Base-by-base conservation (phyloP, 140 eudicot species). In the Bidens hawaiensis region DNA sequence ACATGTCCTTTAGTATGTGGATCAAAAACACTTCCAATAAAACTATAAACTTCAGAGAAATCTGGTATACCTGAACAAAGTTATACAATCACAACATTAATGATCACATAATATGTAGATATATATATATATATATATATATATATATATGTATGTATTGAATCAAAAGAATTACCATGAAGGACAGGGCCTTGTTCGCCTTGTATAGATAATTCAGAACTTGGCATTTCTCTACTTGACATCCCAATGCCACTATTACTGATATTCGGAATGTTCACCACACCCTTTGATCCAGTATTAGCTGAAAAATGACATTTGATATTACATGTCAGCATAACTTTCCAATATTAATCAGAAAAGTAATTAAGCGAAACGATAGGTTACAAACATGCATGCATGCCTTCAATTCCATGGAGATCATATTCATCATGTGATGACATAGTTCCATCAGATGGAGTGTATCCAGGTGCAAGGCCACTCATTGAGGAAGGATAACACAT, bases 1-100 rank as follows among this genome's bases (percentile, higher is more conserved):
- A 81, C 88, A 73, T 90, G 95, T 54, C 82, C 94, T 28, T 71
- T 69, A 14, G 79, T 72, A 24, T 81, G 85, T 28, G 97, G 95
- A 81, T 90, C 97, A 52, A 90, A 90, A 69, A 90, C 90, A 66
- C 90, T 84, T 70, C 97, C 94, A 64, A 90, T 86, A 71, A 86
- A 90, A 89, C 88, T 76, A 71, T 90, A 86, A 34, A 89, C 95
- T 78, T 89, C 95, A 7, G 93, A 76, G 65, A 89, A 89, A 69
- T 89, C 95, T 12, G 97, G 97, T 40, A 85, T 71, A 25, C 97
- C 97, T 89, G 79, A n/a, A 57, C 21, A 43, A 48, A 52, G 36
- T 18, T 27, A 26, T 28, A 3, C 19, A n/a, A 50, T 65, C 22
- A 51, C 62, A 26, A 43, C 27, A 23, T 10, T 51, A 12, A 5